These are phyloP conservation scores for Rhizoclosmatium globosum DNA, from an alignment of 192 early-diverging fungal genomes.

Conservation along the genomic window DNA sequence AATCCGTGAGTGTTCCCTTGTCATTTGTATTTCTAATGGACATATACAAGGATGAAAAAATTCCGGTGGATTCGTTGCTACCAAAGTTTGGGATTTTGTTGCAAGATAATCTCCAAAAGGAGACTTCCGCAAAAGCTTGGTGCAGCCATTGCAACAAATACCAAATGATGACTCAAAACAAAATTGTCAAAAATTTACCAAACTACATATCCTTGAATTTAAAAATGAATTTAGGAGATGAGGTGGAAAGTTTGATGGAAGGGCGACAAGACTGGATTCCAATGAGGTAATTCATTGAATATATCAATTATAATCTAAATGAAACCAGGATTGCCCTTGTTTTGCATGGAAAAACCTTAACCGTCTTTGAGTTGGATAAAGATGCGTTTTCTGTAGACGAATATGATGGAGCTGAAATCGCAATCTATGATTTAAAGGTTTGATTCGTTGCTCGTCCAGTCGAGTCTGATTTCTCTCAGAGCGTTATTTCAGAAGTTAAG, in stretches of 20 bases:
- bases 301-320: slow-evolving; percentile 8
- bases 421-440: slow-evolving; percentile 74
- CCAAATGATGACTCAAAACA: slow-evolving; percentile 78
- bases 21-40: slow-evolving; percentile 30
- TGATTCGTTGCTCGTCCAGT: slow-evolving; percentile 1
- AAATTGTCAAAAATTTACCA: slow-evolving; percentile 72
- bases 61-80: background rate
- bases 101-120: slow-evolving; percentile 61
- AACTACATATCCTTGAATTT: slow-evolving; percentile 83
- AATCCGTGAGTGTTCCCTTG: slow-evolving; percentile 49
- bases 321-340: slow-evolving; percentile 58
- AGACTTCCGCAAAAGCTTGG: slow-evolving; percentile 83
- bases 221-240: slow-evolving; percentile 35
- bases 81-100: slow-evolving; percentile 36
- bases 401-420: slow-evolving; percentile 34
- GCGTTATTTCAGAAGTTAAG: slow-evolving; percentile 53
- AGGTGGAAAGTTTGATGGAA: slow-evolving; percentile 1
- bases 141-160: slow-evolving; percentile 86
- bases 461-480: slow-evolving; percentile 17
- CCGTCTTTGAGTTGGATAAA: slow-evolving; percentile 44
- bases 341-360: slow-evolving; percentile 51
- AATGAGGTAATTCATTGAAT: slow-evolving; percentile 10
- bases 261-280: slow-evolving; percentile 39
- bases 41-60: slow-evolving; percentile 14
- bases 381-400: slow-evolving; percentile 35